These are phyloP conservation scores for Aspergillus brunneoviolaceus DNA, from an alignment of 2,329 filamentous ascomycete species.

Conservation along the genomic window DNA sequence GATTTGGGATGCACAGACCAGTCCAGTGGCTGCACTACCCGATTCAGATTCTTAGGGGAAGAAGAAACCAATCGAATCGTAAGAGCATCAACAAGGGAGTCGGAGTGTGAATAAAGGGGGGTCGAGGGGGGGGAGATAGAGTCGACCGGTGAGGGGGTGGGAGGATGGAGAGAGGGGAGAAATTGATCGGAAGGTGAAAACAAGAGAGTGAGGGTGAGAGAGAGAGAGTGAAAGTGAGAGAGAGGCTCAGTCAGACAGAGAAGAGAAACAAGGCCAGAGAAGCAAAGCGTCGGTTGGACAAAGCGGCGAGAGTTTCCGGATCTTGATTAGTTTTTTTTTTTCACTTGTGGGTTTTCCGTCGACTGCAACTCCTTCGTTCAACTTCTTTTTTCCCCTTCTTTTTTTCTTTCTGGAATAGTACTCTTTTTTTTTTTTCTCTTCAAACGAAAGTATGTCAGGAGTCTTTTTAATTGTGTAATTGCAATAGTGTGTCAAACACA, in stretches of 20 bases:
- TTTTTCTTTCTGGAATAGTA: too few species aligned
- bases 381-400: too few species aligned
- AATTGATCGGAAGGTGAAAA: conserved; percentile 1
- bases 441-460: conserved; percentile 40
- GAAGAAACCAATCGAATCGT: conserved; percentile 26
- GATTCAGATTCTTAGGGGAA: conserved; percentile 26
- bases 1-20: conserved; percentile 40
- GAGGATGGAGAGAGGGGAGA: conserved; percentile 6
- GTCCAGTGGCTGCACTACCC: conserved; percentile 47
- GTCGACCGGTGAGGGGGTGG: conserved; percentile 1
- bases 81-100: conserved; percentile 20
- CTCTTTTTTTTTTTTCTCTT: conserved; percentile 12
- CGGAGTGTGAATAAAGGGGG: too few species aligned
- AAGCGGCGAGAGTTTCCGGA: conserved; percentile 10
- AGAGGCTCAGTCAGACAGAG: conserved; percentile 9
- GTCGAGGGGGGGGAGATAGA: too few species aligned
- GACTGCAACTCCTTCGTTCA: too few species aligned
- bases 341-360: conserved; percentile 15
- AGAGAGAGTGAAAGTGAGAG: conserved; percentile 17
- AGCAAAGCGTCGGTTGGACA: too few species aligned
- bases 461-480: conserved; percentile 17
- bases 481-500: conserved; percentile 50
- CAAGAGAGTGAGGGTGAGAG: conserved; percentile 17
- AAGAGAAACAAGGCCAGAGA: too few species aligned
- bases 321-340: too few species aligned